Conservation (phyloP, 1,284 basidiomycete genomes). For the Cystobasidium pallidum region DNA sequence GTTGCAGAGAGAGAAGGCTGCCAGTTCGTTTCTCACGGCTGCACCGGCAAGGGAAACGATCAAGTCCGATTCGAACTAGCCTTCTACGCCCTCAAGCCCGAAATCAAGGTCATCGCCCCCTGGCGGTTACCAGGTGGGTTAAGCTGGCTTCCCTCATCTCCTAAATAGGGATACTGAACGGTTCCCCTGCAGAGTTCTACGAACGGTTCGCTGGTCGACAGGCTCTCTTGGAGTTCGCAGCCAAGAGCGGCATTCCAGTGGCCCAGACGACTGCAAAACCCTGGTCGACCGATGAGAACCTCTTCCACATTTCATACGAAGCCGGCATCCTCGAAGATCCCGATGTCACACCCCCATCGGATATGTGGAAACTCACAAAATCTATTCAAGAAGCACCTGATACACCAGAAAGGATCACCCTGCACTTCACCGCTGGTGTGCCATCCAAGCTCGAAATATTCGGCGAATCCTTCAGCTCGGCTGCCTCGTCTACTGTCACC, state of each 20-base stretch:
- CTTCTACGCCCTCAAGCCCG: conserved; percentile 97
- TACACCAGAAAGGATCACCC: conserved; percentile 75
- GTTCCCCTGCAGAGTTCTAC: conserved; percentile 83
- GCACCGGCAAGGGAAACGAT: conserved; percentile 99
- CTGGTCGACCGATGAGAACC: conserved; percentile 99
- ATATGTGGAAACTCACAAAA: conserved; percentile 99
- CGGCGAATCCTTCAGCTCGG: conserved; percentile 31
- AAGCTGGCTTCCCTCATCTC: too few species aligned
- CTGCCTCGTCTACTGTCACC: conserved; percentile 61
- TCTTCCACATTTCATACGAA: conserved; percentile 99
- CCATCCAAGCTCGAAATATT: conserved; percentile 74
- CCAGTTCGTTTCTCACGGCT: conserved; percentile 97
- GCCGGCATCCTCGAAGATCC: conserved; percentile 98
- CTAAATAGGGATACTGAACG: too few species aligned
- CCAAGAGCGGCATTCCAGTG: conserved; percentile 87
- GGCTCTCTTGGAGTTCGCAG: conserved; percentile 87
- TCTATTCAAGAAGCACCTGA: conserved; percentile 81
- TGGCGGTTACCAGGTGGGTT: conserved; percentile 89
- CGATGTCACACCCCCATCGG: conserved; percentile 87
- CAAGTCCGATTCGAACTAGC: conserved; percentile 99
- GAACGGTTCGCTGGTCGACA: conserved; percentile 94
- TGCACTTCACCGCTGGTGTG: conserved; percentile 84
- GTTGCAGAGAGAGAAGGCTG: conserved; percentile 87
- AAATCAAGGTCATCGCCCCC: conserved; percentile 98
- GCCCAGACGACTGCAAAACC: conserved; percentile 95